Percentiles rank a stretch among this genome's conserved stretches.
Conservation (phyloP, 2,329 filamentous ascomycete species). For the Calonectria montana region DNA sequence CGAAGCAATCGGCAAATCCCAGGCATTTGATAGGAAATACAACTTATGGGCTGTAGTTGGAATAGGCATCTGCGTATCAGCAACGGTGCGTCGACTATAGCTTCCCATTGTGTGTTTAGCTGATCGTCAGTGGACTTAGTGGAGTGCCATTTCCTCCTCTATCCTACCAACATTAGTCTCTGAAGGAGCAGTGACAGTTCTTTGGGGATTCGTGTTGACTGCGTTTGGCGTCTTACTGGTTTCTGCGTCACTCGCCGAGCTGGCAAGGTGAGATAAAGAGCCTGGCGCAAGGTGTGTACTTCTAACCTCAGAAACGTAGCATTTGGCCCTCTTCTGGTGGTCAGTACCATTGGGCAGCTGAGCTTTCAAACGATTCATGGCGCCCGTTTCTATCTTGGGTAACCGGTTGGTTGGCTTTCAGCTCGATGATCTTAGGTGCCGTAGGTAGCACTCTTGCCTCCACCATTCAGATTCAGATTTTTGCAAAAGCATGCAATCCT, state of each 20-base stretch:
- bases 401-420: slow-evolving; percentile 1
- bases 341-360: slow-evolving; percentile 8
- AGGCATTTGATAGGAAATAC: slow-evolving; percentile 17
- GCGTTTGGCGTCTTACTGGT: neutral
- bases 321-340: slow-evolving; percentile 7
- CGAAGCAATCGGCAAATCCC: slow-evolving; percentile 5
- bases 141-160: neutral
- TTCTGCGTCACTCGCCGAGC: neutral
- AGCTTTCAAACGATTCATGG: neutral
- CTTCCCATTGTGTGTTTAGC: too few relatives aligned
- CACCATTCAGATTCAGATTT: slow-evolving; percentile 3
- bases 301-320: neutral
- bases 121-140: neutral
- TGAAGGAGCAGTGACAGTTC: neutral
- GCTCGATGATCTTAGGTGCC: neutral
- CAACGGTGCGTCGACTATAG: neutral
- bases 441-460: neutral
- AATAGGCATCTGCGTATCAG: slow-evolving; percentile 13
- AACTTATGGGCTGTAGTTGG: slow-evolving; percentile 14
- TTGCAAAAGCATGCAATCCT: neutral
- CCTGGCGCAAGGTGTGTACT: fast-evolving
- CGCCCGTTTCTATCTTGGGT: neutral
- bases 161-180: slow-evolving; percentile 13
- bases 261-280: neutral
- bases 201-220: slow-evolving; percentile 9